Percentiles rank a stretch among this genome's conserved stretches.
Evolutionary conservation across 805 yeast genomes (phyloP).

Genomic region (Wickerhamomyces silvicola): DNA sequence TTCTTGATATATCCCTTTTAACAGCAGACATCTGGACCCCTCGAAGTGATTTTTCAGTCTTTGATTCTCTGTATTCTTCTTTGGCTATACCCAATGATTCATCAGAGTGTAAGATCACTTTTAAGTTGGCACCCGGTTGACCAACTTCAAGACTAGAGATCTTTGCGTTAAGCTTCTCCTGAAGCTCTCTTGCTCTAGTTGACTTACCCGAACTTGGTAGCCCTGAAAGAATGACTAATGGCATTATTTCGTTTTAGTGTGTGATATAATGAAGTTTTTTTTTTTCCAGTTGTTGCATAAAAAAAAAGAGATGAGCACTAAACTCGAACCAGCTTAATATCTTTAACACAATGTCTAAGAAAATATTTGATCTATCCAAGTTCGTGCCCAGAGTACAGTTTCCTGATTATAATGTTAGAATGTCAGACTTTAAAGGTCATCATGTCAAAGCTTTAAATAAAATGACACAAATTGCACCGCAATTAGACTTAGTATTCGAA

Average conservation of each 20-base stretch:
- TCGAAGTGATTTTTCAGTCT: slow-evolving; percentile 72
- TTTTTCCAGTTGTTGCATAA: neutral
- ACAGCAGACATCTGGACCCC: slow-evolving; percentile 87
- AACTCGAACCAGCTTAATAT: neutral
- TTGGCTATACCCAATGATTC: slow-evolving; percentile 69
- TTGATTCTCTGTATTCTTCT: slow-evolving; percentile 61
- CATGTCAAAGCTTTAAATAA: slow-evolving; percentile 71
- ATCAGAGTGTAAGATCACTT: slow-evolving; percentile 69
- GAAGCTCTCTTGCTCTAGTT: slow-evolving; percentile 57
- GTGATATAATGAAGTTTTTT: neutral
- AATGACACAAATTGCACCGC: slow-evolving; percentile 66
- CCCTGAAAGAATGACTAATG: slow-evolving; percentile 77
- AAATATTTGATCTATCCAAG: too few species aligned
- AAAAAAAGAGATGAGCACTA: neutral
- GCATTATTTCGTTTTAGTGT: slow-evolving; percentile 56
- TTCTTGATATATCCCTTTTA: slow-evolving; percentile 65
- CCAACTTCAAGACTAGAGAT: slow-evolving; percentile 34
- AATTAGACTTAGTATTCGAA: slow-evolving; percentile 76
- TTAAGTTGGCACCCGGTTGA: slow-evolving; percentile 47
- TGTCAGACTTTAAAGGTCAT: slow-evolving; percentile 86
- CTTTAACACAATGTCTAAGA: neutral
- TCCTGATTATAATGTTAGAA: slow-evolving; percentile 62
- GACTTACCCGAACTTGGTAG: slow-evolving; percentile 83
- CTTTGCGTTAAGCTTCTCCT: slow-evolving; percentile 37
- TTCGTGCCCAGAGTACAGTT: slow-evolving; percentile 69